Conservation (phyloP, 257 asterid species). For the Penstemon davidsonii region DNA sequence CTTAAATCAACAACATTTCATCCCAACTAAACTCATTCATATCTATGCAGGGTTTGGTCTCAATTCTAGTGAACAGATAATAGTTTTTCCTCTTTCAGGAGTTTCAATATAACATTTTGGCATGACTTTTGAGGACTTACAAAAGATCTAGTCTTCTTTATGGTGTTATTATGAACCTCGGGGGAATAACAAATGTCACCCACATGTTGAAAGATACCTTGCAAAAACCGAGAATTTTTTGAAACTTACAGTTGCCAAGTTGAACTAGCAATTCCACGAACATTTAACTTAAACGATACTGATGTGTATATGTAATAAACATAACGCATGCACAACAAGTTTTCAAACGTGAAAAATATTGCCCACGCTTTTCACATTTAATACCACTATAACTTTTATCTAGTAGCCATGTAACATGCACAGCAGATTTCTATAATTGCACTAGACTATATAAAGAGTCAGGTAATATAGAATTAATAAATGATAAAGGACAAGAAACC, state of each 20-base stretch:
- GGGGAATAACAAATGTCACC: too few species aligned
- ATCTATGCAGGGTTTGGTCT: not conserved
- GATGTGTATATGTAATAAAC: slow-evolving; percentile 7
- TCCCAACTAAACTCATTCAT: not conserved
- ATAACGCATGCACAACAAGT: not conserved
- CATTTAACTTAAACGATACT: not conserved
- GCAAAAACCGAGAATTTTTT: slow-evolving; percentile 3
- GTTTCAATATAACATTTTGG: not conserved
- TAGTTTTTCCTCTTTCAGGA: not conserved
- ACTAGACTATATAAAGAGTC: slow-evolving; percentile 12
- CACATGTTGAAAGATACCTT: not conserved
- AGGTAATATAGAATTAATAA: slow-evolving; percentile 5
- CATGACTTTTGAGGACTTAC: not conserved
- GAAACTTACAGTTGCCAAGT: not conserved
- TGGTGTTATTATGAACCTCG: too few species aligned
- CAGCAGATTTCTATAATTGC: slow-evolving; percentile 9
- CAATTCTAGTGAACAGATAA: slow-evolving; percentile 1
- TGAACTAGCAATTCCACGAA: slow-evolving; percentile 10
- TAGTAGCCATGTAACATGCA: slow-evolving; percentile 17
- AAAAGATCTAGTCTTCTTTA: not conserved
- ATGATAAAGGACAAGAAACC: slow-evolving; percentile 16
- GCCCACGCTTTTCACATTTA: not conserved
- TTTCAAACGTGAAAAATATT: not conserved
- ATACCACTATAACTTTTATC: slow-evolving; percentile 5
- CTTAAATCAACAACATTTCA: too few species aligned